phyloP scores from a whole-genome alignment of 306 rosid genomes.

The Vigna trinervia region DNA sequence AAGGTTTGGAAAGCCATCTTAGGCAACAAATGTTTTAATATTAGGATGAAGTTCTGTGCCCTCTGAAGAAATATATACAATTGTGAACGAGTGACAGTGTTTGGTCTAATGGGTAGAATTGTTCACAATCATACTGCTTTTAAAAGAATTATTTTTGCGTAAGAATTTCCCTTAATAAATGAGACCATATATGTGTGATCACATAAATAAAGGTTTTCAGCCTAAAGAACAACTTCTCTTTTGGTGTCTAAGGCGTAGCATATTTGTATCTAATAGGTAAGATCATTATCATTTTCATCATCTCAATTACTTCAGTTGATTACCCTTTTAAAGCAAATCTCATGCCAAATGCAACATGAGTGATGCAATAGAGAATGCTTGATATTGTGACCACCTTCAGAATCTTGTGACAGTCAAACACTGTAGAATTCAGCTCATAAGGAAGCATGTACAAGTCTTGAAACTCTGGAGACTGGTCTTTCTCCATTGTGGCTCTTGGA shows the following conservation, averaged over 20 bases:
- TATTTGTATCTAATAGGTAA: no score
- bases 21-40: background rate
- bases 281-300: background rate
- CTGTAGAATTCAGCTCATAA: background rate
- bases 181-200: slow-evolving; percentile 1
- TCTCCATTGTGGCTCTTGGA: no score
- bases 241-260: no score
- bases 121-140: background rate
- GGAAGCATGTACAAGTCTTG: background rate
- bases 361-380: background rate
- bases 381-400: background rate
- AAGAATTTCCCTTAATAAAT: background rate
- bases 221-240: background rate
- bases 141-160: background rate
- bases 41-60: background rate
- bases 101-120: background rate
- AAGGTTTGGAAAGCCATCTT: slow-evolving; percentile 6
- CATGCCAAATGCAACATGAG: background rate
- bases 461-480: background rate
- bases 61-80: background rate
- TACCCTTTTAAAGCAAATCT: background rate
- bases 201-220: background rate
- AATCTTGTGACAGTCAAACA: no score
- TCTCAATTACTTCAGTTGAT: no score
- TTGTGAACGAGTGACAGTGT: background rate